These are phyloP conservation scores for Tricholoma matsutake DNA, from an alignment of 768 basidiomycete species.

Conservation along the genomic window DNA sequence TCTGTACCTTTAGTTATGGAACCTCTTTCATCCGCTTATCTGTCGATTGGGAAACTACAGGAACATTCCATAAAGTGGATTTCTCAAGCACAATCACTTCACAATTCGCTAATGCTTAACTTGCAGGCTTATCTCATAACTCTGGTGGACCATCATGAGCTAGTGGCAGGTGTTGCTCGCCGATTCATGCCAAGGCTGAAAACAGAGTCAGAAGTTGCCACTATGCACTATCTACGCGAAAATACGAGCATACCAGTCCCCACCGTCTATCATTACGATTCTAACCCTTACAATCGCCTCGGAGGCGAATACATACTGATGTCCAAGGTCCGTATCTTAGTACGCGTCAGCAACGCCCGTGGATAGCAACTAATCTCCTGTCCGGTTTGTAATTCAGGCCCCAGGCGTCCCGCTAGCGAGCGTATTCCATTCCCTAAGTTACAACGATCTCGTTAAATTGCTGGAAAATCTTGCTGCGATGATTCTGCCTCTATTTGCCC, in stretches of 20 bases:
- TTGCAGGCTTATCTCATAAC: slow-evolving; percentile 73
- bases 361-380: slow-evolving; percentile 5
- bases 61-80: slow-evolving; percentile 80
- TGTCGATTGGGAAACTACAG: slow-evolving; percentile 32
- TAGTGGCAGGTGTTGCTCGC: slow-evolving; percentile 80
- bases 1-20: slow-evolving; percentile 12
- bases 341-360: slow-evolving; percentile 1
- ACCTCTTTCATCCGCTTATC: slow-evolving; percentile 9
- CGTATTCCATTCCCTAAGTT: slow-evolving; percentile 69
- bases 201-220: slow-evolving; percentile 85
- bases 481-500: slow-evolving; percentile 70
- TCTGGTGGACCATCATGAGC: slow-evolving; percentile 53
- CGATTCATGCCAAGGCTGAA: slow-evolving; percentile 85
- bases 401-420: slow-evolving; percentile 66
- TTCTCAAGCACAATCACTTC: background rate
- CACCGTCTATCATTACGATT: slow-evolving; percentile 70
- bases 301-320: slow-evolving; percentile 86
- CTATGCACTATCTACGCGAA: slow-evolving; percentile 74
- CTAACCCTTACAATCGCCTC: slow-evolving; percentile 80
- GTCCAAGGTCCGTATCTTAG: slow-evolving; percentile 61
- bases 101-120: slow-evolving; percentile 6
- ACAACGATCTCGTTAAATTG: slow-evolving; percentile 60
- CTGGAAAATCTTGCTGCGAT: slow-evolving; percentile 67
- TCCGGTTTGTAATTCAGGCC: slow-evolving; percentile 38
- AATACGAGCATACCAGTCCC: slow-evolving; percentile 74